phyloP scores from a whole-genome alignment of 2,329 filamentous ascomycete species.

The Ophiocordyceps camponoti-rufipedis region DNA sequence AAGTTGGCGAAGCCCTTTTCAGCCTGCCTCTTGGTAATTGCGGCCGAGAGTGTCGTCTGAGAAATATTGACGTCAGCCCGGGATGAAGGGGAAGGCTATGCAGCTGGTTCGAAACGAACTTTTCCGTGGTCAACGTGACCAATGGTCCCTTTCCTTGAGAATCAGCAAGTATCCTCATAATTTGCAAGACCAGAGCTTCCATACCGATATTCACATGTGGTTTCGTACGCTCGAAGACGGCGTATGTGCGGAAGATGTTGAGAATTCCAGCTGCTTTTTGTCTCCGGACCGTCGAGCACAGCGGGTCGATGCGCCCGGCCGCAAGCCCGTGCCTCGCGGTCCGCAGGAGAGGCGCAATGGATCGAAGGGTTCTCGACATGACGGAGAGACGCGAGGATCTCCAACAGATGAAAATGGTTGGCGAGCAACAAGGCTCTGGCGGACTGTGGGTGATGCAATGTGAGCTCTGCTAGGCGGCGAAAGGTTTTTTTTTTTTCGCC shows the following conservation, averaged over 20 bases:
- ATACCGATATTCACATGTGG: constrained; percentile 96
- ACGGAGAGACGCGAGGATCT: constrained; percentile 19
- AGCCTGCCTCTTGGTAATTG: constrained; percentile 95
- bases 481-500: background rate
- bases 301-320: constrained; percentile 52
- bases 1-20: constrained; percentile 88
- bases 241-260: constrained; percentile 47
- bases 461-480: background rate
- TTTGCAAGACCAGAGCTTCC: constrained; percentile 6
- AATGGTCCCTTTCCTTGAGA: constrained; percentile 53
- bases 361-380: constrained; percentile 70
- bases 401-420: constrained; percentile 8
- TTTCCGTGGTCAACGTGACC: constrained; percentile 99
- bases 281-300: constrained; percentile 50
- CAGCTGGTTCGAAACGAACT: constrained; percentile 28
- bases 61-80: constrained; percentile 4
- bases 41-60: constrained; percentile 91
- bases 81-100: background rate
- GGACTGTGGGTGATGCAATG: constrained; percentile 1
- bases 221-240: constrained; percentile 73
- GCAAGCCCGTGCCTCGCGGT: constrained; percentile 60
- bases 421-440: background rate
- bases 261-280: constrained; percentile 46
- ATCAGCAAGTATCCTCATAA: background rate
- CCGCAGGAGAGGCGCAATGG: constrained; percentile 62